A percentile compares a stretch with the other conserved stretches of the same genome.
phyloP scores from a whole-genome alignment of 495 filamentous ascomycete genomes.

The Darksidea phi region DNA sequence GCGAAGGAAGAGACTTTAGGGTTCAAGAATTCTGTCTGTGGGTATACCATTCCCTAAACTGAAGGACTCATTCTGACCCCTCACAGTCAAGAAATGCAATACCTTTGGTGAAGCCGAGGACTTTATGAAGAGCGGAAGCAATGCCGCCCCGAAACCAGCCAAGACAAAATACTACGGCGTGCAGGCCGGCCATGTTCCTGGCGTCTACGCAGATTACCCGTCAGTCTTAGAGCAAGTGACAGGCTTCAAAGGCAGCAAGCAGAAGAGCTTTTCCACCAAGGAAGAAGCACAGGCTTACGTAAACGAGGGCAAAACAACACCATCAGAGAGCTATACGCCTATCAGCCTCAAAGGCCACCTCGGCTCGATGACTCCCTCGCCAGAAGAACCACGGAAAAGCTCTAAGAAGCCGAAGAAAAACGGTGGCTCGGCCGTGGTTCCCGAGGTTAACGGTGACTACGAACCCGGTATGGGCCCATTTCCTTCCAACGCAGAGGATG shows the following conservation, averaged over 20 bases:
- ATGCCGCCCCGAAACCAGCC: constrained; percentile 40
- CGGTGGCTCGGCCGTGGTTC: constrained; percentile 11
- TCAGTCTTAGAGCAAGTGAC: constrained; percentile 72
- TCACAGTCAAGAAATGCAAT: constrained; percentile 79
- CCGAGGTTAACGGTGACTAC: constrained; percentile 41
- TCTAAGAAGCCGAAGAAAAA: constrained; percentile 47
- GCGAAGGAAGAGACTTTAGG: constrained; percentile 80
- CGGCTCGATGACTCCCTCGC: constrained; percentile 15
- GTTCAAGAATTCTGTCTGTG: constrained; percentile 81
- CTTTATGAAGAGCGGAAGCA: constrained; percentile 66
- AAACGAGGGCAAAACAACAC: constrained; percentile 46
- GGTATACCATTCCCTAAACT: not conserved
- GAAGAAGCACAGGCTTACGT: constrained; percentile 78
- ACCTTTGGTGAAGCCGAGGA: constrained; percentile 71
- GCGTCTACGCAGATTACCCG: constrained; percentile 88
- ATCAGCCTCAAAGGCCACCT: constrained; percentile 38
- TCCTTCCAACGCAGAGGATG: constrained; percentile 57
- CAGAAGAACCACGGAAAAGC: constrained; percentile 29
- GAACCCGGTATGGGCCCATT: constrained; percentile 57
- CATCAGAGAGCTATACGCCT: constrained; percentile 21
- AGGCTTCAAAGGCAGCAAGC: constrained; percentile 74
- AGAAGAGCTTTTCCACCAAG: constrained; percentile 73
- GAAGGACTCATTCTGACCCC: not conserved
- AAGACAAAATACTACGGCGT: constrained; percentile 73
- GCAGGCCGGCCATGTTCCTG: constrained; percentile 74